Evolutionary conservation across 1,284 basidiomycete genomes (phyloP), one percentile per base, ranked within the genome.

Genomic region (Anthracocystis setariae): DNA sequence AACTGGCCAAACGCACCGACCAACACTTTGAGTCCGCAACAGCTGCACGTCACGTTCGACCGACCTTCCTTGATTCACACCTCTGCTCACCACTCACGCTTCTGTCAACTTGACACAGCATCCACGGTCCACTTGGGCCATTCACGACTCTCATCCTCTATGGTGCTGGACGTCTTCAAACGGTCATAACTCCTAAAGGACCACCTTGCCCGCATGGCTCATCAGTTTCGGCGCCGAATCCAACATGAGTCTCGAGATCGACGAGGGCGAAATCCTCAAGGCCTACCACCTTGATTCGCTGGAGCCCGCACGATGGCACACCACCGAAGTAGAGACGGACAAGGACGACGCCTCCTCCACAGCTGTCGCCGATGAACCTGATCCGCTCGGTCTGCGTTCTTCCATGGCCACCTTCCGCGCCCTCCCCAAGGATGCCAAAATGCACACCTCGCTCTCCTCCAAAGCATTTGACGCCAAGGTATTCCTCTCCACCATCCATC

Each of bases 381-480:
- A 85, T 37, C 84, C 84, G 5, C 68, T 85, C 10, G 83, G 83
- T 8, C 71, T 85, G 23, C 70, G 73, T 8, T 49, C 76, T 3
- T 70, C 74, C 37, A 90, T 94, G 59, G 61, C 77, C 18, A 35
- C 68, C 18, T 69, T 64, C 40, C 75, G 79, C 24, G 46, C 43
- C 3, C 61, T 74, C 1, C 56, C 61, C 35, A 63, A 69, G 27
- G 60, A 74, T 8, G 43, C 60, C 51, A 73, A 78, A n/a, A 38
- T 55, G 17, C 74, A 80, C 39, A 64, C 81, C 10, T 70, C 62
- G 3, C 74, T 82, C n/a, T 75, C 90, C 2, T 95, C 93, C 47
- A 99, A 98, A 84, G 89, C 92, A 1, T 99, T 99, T 84, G 93
- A 98, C 80, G 92, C 96, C 15, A 98, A 97, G 81, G 87, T 88